Percentiles rank a stretch among this genome's conserved stretches.
phyloP scores from a whole-genome alignment of 2,329 filamentous ascomycete species.

The Colletotrichum costaricense region DNA sequence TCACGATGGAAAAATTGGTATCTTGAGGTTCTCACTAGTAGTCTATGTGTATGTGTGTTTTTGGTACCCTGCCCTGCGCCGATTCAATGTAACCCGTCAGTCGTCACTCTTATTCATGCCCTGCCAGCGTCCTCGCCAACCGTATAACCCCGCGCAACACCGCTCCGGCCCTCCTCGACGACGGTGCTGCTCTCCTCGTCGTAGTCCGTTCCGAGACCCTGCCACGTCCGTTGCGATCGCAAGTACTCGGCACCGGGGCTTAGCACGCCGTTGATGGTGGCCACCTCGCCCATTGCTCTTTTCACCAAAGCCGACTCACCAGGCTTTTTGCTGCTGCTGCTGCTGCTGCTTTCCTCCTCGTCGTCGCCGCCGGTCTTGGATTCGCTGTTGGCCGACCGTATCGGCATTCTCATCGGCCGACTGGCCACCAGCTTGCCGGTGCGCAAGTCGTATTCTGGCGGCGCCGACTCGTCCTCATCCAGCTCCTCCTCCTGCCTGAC shows the following conservation, averaged over 20 bases:
- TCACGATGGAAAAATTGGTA: constrained; percentile 6
- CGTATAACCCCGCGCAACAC: constrained; percentile 88
- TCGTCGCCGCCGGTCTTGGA: constrained; percentile 32
- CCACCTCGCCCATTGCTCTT: constrained; percentile 73
- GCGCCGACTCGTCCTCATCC: constrained; percentile 76
- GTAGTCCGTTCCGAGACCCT: constrained; percentile 90
- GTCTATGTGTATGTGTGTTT: neutral
- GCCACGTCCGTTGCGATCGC: constrained; percentile 86
- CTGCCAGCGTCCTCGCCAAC: constrained; percentile 68
- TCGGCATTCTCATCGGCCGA: constrained; percentile 74
- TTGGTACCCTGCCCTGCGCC: neutral
- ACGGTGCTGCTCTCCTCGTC: constrained; percentile 70
- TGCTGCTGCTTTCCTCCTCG: constrained; percentile 37
- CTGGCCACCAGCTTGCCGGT: constrained; percentile 87
- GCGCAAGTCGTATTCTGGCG: constrained; percentile 91
- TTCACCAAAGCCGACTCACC: constrained; percentile 65
- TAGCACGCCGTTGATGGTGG: constrained; percentile 84
- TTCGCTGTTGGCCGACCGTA: constrained; percentile 32
- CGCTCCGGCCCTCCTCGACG: constrained; percentile 86
- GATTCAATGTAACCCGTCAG: neutral
- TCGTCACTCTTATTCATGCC: neutral
- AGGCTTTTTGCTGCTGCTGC: constrained; percentile 36
- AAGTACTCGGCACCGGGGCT: constrained; percentile 93
- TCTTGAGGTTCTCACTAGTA: neutral
- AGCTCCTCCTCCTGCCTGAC: constrained; percentile 24